Percentiles rank a stretch among this genome's conserved stretches.
Evolutionary conservation across 495 filamentous ascomycete species (phyloP).

Genomic region (Penicillium ochrochloron): DNA sequence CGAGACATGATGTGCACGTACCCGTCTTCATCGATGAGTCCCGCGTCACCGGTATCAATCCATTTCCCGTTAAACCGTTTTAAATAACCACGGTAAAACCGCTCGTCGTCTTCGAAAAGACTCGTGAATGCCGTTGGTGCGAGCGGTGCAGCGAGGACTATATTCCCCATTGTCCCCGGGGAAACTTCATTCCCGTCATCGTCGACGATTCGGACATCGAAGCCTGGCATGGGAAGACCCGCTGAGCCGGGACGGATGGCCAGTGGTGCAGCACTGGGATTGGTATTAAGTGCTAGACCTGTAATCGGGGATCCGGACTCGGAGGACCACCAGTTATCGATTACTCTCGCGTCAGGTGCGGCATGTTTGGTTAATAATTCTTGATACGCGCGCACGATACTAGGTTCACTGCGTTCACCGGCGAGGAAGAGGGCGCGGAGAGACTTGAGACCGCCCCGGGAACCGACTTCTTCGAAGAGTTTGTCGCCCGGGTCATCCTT

Average conservation of each 20-base stretch:
- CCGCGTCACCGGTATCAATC: constrained; percentile 91
- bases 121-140: constrained; percentile 85
- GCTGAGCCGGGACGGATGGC: constrained; percentile 81
- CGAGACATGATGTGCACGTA: constrained; percentile 88
- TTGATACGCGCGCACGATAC: constrained; percentile 80
- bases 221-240: constrained; percentile 88
- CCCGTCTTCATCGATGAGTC: constrained; percentile 78
- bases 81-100: constrained; percentile 82
- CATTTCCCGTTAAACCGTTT: constrained; percentile 78
- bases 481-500: constrained; percentile 79
- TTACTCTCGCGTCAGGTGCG: constrained; percentile 65
- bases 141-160: constrained; percentile 80
- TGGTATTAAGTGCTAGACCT: constrained; percentile 65
- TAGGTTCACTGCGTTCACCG: constrained; percentile 87
- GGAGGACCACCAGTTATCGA: constrained; percentile 98
- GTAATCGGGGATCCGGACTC: constrained; percentile 91
- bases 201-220: constrained; percentile 82
- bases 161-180: constrained; percentile 82
- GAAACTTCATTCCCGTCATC: constrained; percentile 73
- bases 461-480: constrained; percentile 62
- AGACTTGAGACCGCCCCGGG: constrained; percentile 66
- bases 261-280: constrained; percentile 43
- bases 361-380: constrained; percentile 67
- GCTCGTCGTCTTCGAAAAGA: constrained; percentile 80
- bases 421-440: constrained; percentile 81